These are phyloP conservation scores for Cordyceps cicadae DNA, from an alignment of 2,329 filamentous ascomycete genomes.

Conservation along the genomic window DNA sequence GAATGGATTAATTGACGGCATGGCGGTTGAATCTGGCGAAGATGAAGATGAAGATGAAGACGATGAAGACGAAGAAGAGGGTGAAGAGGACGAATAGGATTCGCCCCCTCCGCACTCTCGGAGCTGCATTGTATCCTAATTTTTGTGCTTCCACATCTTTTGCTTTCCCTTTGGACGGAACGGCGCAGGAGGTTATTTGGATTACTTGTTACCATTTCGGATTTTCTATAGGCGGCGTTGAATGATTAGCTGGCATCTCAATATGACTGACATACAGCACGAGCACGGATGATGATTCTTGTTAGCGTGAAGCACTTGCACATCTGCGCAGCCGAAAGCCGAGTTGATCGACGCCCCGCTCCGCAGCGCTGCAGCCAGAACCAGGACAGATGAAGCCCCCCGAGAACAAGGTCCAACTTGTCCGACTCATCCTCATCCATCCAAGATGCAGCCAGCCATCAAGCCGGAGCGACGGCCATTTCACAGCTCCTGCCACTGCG, in stretches of 20 bases:
- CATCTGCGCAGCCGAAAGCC: neutral
- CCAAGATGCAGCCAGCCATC: neutral
- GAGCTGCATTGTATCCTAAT: constrained; percentile 3
- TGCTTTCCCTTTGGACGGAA: neutral
- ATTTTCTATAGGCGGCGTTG: neutral
- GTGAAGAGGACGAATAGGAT: constrained; percentile 8
- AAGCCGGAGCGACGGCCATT: neutral
- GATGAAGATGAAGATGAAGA: constrained; percentile 13
- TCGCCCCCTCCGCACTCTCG: neutral
- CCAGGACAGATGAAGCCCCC: too few relatives aligned
- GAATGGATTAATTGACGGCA: constrained; percentile 22
- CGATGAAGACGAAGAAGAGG: constrained; percentile 8
- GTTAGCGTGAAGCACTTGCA: too few relatives aligned
- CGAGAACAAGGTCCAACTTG: too few relatives aligned
- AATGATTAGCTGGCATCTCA: too few relatives aligned
- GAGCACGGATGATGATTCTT: too few relatives aligned
- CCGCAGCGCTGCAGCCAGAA: too few relatives aligned
- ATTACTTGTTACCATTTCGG: neutral
- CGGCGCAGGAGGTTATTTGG: neutral
- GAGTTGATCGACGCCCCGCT: too few relatives aligned
- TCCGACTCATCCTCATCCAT: neutral
- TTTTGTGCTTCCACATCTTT: neutral
- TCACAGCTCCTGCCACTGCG: constrained; percentile 37
- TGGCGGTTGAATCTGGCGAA: constrained; percentile 27
- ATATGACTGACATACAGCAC: neutral